These are phyloP conservation scores for Kodamaea leandrae DNA, from an alignment of 805 yeast genomes.

Conservation along the genomic window DNA sequence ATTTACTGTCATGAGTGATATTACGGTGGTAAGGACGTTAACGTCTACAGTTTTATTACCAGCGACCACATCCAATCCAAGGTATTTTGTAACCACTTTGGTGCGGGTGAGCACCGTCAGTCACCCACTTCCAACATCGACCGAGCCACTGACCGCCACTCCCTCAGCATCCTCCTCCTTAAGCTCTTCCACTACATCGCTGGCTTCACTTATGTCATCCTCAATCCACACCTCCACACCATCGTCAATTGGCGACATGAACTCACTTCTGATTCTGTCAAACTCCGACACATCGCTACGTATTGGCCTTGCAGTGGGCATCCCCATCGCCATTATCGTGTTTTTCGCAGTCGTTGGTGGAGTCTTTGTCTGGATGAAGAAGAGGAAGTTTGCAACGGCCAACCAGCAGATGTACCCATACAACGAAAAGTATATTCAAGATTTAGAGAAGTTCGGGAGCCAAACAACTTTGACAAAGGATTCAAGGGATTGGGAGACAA, in stretches of 20 bases:
- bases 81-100: not conserved
- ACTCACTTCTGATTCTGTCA: conserved; percentile 1
- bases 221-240: too few relatives aligned
- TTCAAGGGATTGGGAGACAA: not conserved
- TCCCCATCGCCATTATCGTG: conserved; percentile 21
- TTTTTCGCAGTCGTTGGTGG: conserved; percentile 13
- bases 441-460: not conserved
- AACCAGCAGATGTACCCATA: not conserved
- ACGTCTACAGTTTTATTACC: not conserved
- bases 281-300: conserved; percentile 11
- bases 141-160: not conserved
- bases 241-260: not conserved
- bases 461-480: not conserved
- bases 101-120: not conserved
- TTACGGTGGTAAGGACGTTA: not conserved
- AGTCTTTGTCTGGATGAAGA: conserved; percentile 10
- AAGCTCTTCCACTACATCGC: too few relatives aligned
- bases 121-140: not conserved
- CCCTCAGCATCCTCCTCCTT: not conserved
- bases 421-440: not conserved
- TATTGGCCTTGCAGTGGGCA: conserved; percentile 24
- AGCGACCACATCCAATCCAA: not conserved
- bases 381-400: conserved; percentile 5
- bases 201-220: too few relatives aligned
- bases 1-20: too few relatives aligned